A percentile compares a stretch with the other conserved stretches of the same genome.
These are phyloP conservation scores for Trichophyton simii DNA, from an alignment of 2,329 filamentous ascomycete species.

Conservation along the genomic window DNA sequence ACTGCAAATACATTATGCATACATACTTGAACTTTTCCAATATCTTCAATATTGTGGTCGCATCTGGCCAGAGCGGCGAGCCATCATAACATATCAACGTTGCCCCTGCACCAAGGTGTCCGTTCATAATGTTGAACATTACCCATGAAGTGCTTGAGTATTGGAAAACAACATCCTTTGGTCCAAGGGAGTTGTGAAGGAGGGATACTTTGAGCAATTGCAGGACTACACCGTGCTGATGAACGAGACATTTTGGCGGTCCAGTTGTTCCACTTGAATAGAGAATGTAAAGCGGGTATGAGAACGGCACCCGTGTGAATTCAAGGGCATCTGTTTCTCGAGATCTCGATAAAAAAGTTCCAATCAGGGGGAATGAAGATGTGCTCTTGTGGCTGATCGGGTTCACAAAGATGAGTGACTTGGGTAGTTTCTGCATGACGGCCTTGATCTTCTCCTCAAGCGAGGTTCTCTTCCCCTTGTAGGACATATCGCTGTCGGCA, in stretches of 20 bases:
- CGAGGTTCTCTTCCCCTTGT: conserved; percentile 28
- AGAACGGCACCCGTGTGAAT: conserved; percentile 30
- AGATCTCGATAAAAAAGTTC: conserved; percentile 24
- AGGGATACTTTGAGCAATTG: conserved; percentile 34
- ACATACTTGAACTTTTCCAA: conserved; percentile 21
- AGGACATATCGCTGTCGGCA: conserved; percentile 29
- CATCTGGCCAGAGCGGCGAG: conserved; percentile 31
- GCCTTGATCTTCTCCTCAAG: conserved; percentile 22
- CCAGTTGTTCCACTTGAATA: conserved; percentile 35
- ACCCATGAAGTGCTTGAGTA: conserved; percentile 39
- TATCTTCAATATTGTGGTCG: conserved; percentile 26
- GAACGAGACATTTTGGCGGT: conserved; percentile 36
- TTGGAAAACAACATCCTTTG: conserved; percentile 32
- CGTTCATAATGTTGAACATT: conserved; percentile 36
- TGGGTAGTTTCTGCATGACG: conserved; percentile 21
- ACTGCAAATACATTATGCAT: background rate
- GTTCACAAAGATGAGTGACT: conserved; percentile 16
- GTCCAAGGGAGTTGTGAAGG: conserved; percentile 33
- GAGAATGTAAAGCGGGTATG: conserved; percentile 33
- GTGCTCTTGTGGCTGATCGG: conserved; percentile 12
- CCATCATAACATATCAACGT: conserved; percentile 30
- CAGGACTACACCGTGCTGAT: conserved; percentile 32
- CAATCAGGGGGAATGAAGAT: conserved; percentile 17
- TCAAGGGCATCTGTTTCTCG: conserved; percentile 20
- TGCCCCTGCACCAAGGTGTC: conserved; percentile 30